These are phyloP conservation scores for Termitomyces sp. DNA, from an alignment of 768 basidiomycete species.

Conservation along the genomic window DNA sequence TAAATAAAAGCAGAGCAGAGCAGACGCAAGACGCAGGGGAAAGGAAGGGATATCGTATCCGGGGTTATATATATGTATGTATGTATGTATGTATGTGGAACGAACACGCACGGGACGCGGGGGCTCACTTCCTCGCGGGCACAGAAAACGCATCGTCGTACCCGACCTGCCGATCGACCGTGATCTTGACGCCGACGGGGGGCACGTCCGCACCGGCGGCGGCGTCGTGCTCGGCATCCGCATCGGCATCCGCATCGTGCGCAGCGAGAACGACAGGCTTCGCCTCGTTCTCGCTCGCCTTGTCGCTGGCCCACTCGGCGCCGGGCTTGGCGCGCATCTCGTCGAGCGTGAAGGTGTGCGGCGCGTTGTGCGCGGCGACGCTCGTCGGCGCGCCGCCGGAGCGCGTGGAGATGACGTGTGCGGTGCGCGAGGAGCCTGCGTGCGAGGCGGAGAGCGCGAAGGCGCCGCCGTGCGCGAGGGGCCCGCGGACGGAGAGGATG, in stretches of 20 bases:
- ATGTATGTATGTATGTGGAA: too few relatives aligned
- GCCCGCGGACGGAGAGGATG: constrained; percentile 76
- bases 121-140: not conserved
- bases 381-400: constrained; percentile 32
- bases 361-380: constrained; percentile 27
- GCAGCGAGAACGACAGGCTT: constrained; percentile 31
- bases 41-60: not conserved
- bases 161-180: constrained; percentile 50
- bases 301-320: constrained; percentile 37
- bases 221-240: constrained; percentile 16
- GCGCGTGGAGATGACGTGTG: constrained; percentile 46
- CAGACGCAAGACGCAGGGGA: not conserved
- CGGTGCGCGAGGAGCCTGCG: constrained; percentile 41
- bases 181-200: constrained; percentile 52
- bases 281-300: constrained; percentile 36
- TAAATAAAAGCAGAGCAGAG: too few relatives aligned
- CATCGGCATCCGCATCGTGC: too few relatives aligned
- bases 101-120: not conserved
- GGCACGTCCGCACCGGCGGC: too few relatives aligned
- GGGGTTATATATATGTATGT: not conserved
- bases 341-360: constrained; percentile 49
- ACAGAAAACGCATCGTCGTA: constrained; percentile 33
- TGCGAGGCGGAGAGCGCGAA: constrained; percentile 52
- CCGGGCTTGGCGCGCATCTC: constrained; percentile 45
- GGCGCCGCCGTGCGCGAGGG: constrained; percentile 63